These are phyloP conservation scores for Phytophthora kernoviae DNA, from an alignment of 352 stramenopile species.

Conservation along the genomic window DNA sequence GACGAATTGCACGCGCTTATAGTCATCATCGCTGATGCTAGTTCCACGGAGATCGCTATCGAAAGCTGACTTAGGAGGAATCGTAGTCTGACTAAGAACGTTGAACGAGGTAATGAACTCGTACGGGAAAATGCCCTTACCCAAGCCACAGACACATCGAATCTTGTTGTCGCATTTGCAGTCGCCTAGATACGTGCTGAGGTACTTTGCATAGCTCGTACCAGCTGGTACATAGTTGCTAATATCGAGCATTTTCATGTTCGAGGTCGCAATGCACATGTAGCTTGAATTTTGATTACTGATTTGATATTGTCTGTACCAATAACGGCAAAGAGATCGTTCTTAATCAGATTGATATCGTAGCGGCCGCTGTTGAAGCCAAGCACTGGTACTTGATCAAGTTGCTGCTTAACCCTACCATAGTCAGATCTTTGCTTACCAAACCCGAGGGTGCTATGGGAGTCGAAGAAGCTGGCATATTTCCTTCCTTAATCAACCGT, in stretches of 20 bases:
- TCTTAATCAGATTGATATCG: constrained; percentile 27
- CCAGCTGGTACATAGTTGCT: constrained; percentile 8
- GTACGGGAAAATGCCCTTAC: constrained; percentile 34
- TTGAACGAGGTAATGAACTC: constrained; percentile 37
- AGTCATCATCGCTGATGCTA: constrained; percentile 26
- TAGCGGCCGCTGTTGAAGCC: not conserved
- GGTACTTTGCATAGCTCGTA: constrained; percentile 5
- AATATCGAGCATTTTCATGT: not conserved
- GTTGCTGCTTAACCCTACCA: not conserved
- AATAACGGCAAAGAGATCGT: not conserved
- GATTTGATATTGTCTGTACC: not conserved
- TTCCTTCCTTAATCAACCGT: not conserved
- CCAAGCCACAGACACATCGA: not conserved
- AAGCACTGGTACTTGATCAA: not conserved
- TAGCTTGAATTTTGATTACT: constrained; percentile 1
- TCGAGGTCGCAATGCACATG: not conserved
- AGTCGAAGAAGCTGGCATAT: not conserved
- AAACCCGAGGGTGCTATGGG: not conserved
- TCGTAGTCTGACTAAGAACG: constrained; percentile 16
- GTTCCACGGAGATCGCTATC: constrained; percentile 15
- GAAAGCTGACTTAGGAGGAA: constrained; percentile 27
- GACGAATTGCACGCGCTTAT: constrained; percentile 29
- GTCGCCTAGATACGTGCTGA: constrained; percentile 30
- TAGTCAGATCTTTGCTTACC: not conserved
- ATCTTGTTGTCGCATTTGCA: constrained; percentile 39